Base-by-base conservation (phyloP, 2,329 filamentous ascomycete species). In the Penicillium sp. region DNA sequence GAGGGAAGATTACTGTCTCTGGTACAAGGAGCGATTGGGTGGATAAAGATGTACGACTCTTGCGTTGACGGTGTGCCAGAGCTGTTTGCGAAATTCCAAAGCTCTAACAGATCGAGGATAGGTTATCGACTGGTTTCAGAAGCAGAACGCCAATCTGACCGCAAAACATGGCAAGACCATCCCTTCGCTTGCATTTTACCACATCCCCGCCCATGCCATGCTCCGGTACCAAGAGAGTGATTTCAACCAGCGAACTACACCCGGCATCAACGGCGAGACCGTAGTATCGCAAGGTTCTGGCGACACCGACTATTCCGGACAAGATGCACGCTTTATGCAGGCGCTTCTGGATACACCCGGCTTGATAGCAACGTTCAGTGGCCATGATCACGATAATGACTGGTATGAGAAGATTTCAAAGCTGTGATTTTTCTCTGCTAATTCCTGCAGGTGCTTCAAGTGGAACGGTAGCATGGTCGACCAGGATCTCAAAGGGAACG, bases 311-410 rank as follows among this genome's bases (percentile, higher is more conserved):
- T 81, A 81, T 35, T 69, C 69, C 1, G 77, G 76, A 4, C 75
- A 88, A 55, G 87, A 90, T 57, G 71, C 78, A 0, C 78, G 81
- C 0, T 90, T 91, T 62, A 89, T 90, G 86, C 68, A 82, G 57
- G 86, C 86, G 0, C 67, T 91, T 3, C 75, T 82, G 0, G 73
- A 80, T 0, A 86, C 83, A 0, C 66, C 78, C 0, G 85, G 86
- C 0, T 64, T 90, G 14, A 80, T 86, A 47, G 85, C 77, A 0
- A 67, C 88, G 5, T 88, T 90, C 71, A 82, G 81, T 4, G 89
- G 87, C 0, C 88, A 91, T 62, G 87, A 90, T 63, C 89, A 91
- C 60, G 84, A 84, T 0, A 78, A 85, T 60, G 81, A 83, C 2
- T 88, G 85, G 84, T 87, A 84, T 65, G 81, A 77, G 14, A n/a